phyloP scores from a whole-genome alignment of 768 basidiomycete species.

The Leucosporidium creatinivorum region DNA sequence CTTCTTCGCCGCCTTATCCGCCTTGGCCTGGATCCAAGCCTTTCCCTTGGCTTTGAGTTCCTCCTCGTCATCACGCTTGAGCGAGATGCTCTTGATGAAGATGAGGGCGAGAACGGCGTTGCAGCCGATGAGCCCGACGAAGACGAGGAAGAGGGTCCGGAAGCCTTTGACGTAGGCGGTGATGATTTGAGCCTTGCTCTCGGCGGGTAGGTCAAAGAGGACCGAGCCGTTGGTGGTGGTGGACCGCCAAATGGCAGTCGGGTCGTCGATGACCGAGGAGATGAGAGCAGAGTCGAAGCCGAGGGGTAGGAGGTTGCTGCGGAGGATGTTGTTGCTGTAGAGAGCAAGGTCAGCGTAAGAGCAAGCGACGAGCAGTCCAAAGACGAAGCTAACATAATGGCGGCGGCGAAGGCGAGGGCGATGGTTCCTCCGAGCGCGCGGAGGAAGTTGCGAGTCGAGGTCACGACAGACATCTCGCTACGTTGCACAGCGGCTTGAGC shows the following conservation, averaged over 20 bases:
- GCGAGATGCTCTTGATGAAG: slow-evolving; percentile 9
- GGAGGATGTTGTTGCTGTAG: slow-evolving; percentile 45
- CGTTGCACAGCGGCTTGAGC: slow-evolving; percentile 65
- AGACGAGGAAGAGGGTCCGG: slow-evolving; percentile 55
- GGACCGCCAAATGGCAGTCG: slow-evolving; percentile 42
- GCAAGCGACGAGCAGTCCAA: too few relatives aligned
- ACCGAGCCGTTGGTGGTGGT: slow-evolving; percentile 27
- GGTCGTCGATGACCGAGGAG: slow-evolving; percentile 46
- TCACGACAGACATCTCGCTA: slow-evolving; percentile 69
- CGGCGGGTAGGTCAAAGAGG: slow-evolving; percentile 43
- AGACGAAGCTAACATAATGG: slow-evolving; percentile 49
- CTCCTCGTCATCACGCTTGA: slow-evolving; percentile 21
- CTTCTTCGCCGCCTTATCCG: slow-evolving; percentile 8
- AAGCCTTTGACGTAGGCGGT: slow-evolving; percentile 56
- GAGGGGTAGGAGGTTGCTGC: slow-evolving; percentile 9
- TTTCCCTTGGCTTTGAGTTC: slow-evolving; percentile 23
- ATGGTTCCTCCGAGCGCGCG: slow-evolving; percentile 64
- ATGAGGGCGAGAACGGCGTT: slow-evolving; percentile 39
- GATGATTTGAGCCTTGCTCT: slow-evolving; percentile 47
- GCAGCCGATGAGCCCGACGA: slow-evolving; percentile 52
- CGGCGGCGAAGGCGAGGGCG: slow-evolving; percentile 56
- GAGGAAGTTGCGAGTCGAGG: slow-evolving; percentile 61
- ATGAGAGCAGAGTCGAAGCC: slow-evolving; percentile 6
- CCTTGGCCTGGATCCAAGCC: slow-evolving; percentile 12
- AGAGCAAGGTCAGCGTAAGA: slow-evolving; percentile 45